These are phyloP conservation scores for Paspalum vaginatum DNA, from an alignment of 176 grass and related monocot genomes.

Conservation along the genomic window DNA sequence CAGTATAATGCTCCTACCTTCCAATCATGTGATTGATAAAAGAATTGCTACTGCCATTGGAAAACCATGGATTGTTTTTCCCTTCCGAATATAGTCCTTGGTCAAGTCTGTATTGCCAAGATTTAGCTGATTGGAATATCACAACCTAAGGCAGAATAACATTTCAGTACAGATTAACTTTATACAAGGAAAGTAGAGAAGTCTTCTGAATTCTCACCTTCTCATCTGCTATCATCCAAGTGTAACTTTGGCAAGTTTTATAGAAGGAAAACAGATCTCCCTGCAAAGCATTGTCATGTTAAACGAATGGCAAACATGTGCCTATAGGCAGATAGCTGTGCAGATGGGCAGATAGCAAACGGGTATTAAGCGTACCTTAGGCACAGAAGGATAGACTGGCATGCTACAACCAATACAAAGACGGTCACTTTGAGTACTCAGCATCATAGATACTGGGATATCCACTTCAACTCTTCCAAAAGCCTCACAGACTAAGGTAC, in stretches of 20 bases:
- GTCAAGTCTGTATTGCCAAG: constrained; percentile 47
- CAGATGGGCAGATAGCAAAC: constrained; percentile 10
- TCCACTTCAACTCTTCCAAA: constrained; percentile 88
- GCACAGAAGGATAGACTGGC: constrained; percentile 81
- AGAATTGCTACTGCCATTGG: constrained; percentile 46
- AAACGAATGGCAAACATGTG: constrained; percentile 25
- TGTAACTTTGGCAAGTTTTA: constrained; percentile 88
- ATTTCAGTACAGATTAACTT: constrained; percentile 39
- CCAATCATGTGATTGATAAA: constrained; percentile 76
- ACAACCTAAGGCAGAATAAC: constrained; percentile 60
- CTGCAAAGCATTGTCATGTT: constrained; percentile 49
- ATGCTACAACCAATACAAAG: constrained; percentile 92
- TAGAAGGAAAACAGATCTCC: constrained; percentile 97
- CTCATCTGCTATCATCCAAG: constrained; percentile 69
- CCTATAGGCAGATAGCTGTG: too few species aligned
- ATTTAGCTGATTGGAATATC: constrained; percentile 52
- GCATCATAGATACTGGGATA: constrained; percentile 70
- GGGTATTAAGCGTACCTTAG: constrained; percentile 54
- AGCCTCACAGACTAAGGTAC: constrained; percentile 83
- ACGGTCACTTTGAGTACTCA: constrained; percentile 77
- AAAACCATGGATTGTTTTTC: constrained; percentile 54
- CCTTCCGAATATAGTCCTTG: constrained; percentile 52
- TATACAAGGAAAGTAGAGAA: constrained; percentile 30
- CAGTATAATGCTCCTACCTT: constrained; percentile 60
- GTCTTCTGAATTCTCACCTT: constrained; percentile 69